Evolutionary conservation across 768 basidiomycete genomes (phyloP), one percentile per base, ranked within the genome.

Genomic region (Podaxis mareebaensis): DNA sequence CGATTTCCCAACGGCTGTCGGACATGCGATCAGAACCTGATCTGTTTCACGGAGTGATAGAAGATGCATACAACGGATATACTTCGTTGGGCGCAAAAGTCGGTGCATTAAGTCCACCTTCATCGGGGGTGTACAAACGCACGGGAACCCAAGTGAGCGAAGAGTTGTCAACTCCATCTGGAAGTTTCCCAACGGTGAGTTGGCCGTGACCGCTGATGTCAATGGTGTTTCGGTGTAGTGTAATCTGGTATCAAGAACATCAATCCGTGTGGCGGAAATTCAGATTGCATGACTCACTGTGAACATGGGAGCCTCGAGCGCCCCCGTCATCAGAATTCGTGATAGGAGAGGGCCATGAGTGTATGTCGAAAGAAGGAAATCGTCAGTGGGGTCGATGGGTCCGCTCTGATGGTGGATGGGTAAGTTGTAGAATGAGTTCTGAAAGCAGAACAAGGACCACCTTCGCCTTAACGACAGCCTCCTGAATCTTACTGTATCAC

Each of bases 71-170:
- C 63, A 55, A 53, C 7, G 36, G 20, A 72, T 81, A 42, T 60
- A 86, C 85, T 78, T 91, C 88, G 46, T 80, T 71, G n/a, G 85
- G 81, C 46, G 85, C 83, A 66, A 83, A 85, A 8, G 74, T 70
- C 1, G 87, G 83, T 0, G 88, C 73, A 0, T 68, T 68, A 60
- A 90, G 68, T 3, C 89, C 90, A 22, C 87, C 88, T 56, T 89
- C 79, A 3, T 71, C 70, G 0, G 75, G 65, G 0, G 74, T 70
- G 71, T 91, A 91, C 8, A 79, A 71, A 4, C 88, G 82, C 26
- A 91, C 83, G 5, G 85, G 83, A 1, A 87, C 85, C 89, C 89
- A 91, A 0, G 86, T 88, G 56, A 91, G 68, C n/a, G 78, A 79
- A 13, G 81, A 81, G 58, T 83, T 81, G 20, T 78, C 73, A 20